Percentiles rank a stretch among this genome's conserved stretches.
Evolutionary conservation across 345 rosid species (phyloP).

Genomic region (Abelmoschus esculentus): DNA sequence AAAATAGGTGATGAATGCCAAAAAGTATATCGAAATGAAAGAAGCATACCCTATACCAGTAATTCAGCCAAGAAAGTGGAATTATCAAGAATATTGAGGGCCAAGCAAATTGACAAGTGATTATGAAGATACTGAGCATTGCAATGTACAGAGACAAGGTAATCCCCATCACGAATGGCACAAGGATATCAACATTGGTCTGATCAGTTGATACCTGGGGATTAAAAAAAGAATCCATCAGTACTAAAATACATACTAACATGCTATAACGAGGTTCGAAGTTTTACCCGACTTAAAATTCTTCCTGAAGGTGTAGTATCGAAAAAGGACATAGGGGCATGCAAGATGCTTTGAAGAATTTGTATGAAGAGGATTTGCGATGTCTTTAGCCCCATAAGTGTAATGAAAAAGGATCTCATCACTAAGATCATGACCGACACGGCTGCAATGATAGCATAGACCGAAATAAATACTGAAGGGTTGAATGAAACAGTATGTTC

Average conservation of each 20-base stretch:
- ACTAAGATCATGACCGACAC: slow-evolving; percentile 46
- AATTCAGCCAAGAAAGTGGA: slow-evolving; percentile 83
- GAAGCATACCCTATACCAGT: slow-evolving; percentile 78
- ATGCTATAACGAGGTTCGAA: background rate
- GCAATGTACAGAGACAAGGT: slow-evolving; percentile 62
- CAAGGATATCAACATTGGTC: slow-evolving; percentile 62
- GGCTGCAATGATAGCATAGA: slow-evolving; percentile 55
- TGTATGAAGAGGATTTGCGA: slow-evolving; percentile 64
- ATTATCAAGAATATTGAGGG: slow-evolving; percentile 71
- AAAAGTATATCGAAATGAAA: background rate
- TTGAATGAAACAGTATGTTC: slow-evolving; percentile 40
- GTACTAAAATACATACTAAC: slow-evolving; percentile 2
- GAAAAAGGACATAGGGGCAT: slow-evolving; percentile 95
- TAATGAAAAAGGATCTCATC: slow-evolving; percentile 47
- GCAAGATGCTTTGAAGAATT: slow-evolving; percentile 77
- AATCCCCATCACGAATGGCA: slow-evolving; percentile 55
- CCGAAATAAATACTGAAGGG: slow-evolving; percentile 48
- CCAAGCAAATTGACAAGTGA: slow-evolving; percentile 93
- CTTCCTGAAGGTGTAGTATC: slow-evolving; percentile 98
- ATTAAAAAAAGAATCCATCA: slow-evolving; percentile 1
- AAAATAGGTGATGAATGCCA: background rate
- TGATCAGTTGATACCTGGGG: slow-evolving; percentile 87
- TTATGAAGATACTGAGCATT: slow-evolving; percentile 62
- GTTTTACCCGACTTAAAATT: slow-evolving; percentile 78
- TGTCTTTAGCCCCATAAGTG: slow-evolving; percentile 70